phyloP scores from a whole-genome alignment of 352 stramenopile genomes.

The Pythium rishiriense region DNA sequence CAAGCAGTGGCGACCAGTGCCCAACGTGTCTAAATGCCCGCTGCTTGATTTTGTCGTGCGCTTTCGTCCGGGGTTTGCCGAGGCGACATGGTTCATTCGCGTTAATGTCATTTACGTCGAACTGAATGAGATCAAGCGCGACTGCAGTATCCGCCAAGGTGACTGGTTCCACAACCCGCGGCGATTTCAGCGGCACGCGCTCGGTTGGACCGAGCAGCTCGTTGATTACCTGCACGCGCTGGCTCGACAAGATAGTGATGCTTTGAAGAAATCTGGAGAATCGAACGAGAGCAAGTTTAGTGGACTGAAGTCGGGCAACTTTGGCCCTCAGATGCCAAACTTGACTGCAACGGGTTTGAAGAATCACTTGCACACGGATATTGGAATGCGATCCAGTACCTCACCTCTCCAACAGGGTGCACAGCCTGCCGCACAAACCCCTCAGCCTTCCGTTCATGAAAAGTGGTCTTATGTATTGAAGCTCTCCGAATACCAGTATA shows the following conservation, averaged over 20 bases:
- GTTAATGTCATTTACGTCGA: constrained; percentile 88
- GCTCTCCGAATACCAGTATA: constrained; percentile 83
- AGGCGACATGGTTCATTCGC: constrained; percentile 83
- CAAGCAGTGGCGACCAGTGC: constrained; percentile 79
- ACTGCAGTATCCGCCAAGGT: constrained; percentile 51
- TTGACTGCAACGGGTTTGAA: constrained; percentile 11
- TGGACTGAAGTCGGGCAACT: neutral
- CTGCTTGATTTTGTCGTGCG: constrained; percentile 76
- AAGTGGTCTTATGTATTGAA: constrained; percentile 86
- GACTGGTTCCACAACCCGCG: constrained; percentile 85
- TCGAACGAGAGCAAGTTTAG: constrained; percentile 6
- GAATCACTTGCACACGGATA: constrained; percentile 39
- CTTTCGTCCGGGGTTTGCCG: constrained; percentile 65
- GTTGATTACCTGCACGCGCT: constrained; percentile 72
- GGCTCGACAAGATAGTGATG: constrained; percentile 48
- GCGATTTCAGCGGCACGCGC: constrained; percentile 62
- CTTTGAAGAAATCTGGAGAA: constrained; percentile 26
- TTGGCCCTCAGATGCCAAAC: neutral
- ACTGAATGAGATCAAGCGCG: constrained; percentile 81
- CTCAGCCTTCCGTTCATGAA: constrained; percentile 54
- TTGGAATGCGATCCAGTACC: constrained; percentile 14
- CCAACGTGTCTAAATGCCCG: constrained; percentile 76
- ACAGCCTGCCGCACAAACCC: constrained; percentile 9
- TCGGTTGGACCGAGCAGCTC: constrained; percentile 82
- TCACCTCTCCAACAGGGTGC: constrained; percentile 6